These are phyloP conservation scores for Mesembryanthemum crystallinum DNA, from an alignment of 148 eudicot genomes.

Conservation along the genomic window DNA sequence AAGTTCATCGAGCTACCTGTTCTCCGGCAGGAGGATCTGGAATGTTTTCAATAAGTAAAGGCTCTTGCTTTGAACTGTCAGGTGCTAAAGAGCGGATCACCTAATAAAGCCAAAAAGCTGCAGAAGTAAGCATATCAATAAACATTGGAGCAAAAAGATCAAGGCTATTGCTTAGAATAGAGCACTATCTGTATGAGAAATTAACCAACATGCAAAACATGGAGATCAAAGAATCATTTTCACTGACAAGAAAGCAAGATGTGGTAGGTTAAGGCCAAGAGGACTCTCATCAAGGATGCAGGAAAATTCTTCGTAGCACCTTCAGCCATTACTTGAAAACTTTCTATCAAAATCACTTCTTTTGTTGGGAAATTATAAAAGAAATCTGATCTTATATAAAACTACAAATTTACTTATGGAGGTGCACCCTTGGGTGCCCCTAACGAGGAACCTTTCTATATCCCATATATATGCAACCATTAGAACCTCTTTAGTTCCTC, in stretches of 20 bases:
- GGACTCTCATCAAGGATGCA: neutral
- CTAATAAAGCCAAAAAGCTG: conserved; percentile 38
- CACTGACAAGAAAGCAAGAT: neutral
- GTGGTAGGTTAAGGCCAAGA: neutral
- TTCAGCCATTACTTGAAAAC: neutral
- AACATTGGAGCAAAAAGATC: neutral
- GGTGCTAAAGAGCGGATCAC: conserved; percentile 56
- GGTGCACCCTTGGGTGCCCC: too few species aligned
- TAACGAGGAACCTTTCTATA: too few species aligned
- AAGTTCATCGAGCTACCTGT: conserved; percentile 52
- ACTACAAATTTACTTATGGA: too few species aligned
- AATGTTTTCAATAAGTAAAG: conserved; percentile 72
- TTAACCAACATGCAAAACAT: neutral
- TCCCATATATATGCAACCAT: too few species aligned
- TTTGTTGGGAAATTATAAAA: too few species aligned
- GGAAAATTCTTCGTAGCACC: neutral
- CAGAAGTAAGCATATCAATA: conserved; percentile 16
- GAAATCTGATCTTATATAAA: too few species aligned
- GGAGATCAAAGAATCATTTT: neutral
- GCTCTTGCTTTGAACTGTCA: conserved; percentile 81
- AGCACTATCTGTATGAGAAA: neutral
- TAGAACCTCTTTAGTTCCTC: too few species aligned
- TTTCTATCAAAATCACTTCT: neutral
- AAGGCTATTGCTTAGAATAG: neutral
- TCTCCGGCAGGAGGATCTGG: conserved; percentile 96